phyloP scores from a whole-genome alignment of 2,329 filamentous ascomycete species.

The Ophioceras dolichostomum region DNA sequence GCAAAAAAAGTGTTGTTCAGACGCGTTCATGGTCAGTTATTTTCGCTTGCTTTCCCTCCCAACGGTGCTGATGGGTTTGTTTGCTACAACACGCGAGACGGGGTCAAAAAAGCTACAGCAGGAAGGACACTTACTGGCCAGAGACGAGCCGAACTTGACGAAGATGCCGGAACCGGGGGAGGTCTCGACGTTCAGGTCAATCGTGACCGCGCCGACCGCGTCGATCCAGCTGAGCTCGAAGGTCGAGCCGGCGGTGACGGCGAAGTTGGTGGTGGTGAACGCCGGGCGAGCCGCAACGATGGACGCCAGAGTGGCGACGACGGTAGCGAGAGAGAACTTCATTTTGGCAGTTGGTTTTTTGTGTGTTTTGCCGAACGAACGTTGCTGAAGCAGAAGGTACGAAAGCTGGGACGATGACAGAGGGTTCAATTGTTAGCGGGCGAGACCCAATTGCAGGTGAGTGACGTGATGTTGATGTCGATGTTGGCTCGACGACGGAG shows the following conservation, averaged over 20 bases:
- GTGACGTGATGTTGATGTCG: no score
- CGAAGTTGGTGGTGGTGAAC: constrained; percentile 18
- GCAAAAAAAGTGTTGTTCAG: no score
- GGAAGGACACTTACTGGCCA: constrained; percentile 21
- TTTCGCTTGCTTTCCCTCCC: no score
- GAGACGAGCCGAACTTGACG: constrained; percentile 19
- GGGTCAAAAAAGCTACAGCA: no score
- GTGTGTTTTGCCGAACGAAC: constrained; percentile 7
- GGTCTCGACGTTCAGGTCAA: constrained; percentile 28
- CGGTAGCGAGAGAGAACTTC: constrained; percentile 22
- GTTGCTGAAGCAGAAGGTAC: not conserved
- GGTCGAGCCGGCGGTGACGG: constrained; percentile 21
- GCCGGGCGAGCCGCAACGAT: constrained; percentile 14
- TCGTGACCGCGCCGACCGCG: constrained; percentile 26
- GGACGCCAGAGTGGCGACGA: constrained; percentile 22
- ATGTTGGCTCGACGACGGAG: no score
- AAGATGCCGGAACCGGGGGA: no score
- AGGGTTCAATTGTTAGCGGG: no score
- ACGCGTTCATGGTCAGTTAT: no score
- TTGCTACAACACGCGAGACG: no score
- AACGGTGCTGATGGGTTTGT: no score
- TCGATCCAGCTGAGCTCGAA: constrained; percentile 31
- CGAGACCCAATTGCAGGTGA: no score
- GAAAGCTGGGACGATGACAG: no score
- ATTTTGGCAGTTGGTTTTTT: constrained; percentile 19